Percentiles rank a stretch among this genome's conserved stretches.
These are phyloP conservation scores for Cadophora gregata DNA, from an alignment of 2,329 filamentous ascomycete species.

Conservation along the genomic window DNA sequence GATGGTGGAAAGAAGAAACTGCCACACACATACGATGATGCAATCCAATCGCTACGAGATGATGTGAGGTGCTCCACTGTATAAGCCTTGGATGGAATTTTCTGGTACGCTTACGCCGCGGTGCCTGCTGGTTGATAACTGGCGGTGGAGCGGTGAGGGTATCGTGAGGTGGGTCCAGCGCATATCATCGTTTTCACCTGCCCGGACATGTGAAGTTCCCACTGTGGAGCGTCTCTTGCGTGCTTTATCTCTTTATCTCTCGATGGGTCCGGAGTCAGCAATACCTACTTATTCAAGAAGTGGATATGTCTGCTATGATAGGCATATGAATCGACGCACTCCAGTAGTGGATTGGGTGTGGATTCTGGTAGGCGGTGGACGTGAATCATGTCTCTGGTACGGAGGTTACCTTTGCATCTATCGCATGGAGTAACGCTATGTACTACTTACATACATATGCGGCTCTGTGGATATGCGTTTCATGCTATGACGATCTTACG, in stretches of 20 bases:
- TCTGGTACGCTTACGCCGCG: background rate
- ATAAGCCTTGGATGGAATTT: background rate
- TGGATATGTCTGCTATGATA: background rate
- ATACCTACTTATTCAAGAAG: background rate
- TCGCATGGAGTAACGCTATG: background rate
- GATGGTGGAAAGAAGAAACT: background rate
- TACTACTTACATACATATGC: background rate
- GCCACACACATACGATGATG: too few relatives aligned
- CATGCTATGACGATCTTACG: slow-evolving; percentile 11
- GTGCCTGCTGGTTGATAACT: too few relatives aligned
- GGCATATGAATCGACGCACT: background rate
- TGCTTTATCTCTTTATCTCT: background rate
- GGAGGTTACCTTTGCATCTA: too few relatives aligned
- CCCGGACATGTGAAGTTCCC: background rate
- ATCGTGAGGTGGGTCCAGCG: background rate
- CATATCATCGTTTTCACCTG: background rate
- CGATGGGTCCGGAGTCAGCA: background rate
- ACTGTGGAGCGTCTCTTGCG: background rate
- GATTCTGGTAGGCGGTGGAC: background rate
- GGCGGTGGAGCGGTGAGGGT: slow-evolving; percentile 6
- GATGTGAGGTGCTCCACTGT: slow-evolving; percentile 14
- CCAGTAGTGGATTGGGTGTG: background rate
- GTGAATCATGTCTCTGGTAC: slow-evolving; percentile 7
- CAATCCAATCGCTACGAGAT: too few relatives aligned
- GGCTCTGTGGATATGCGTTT: slow-evolving; percentile 1